These are phyloP conservation scores for Gossypium turneri DNA, from an alignment of 345 rosid genomes.

Conservation along the genomic window DNA sequence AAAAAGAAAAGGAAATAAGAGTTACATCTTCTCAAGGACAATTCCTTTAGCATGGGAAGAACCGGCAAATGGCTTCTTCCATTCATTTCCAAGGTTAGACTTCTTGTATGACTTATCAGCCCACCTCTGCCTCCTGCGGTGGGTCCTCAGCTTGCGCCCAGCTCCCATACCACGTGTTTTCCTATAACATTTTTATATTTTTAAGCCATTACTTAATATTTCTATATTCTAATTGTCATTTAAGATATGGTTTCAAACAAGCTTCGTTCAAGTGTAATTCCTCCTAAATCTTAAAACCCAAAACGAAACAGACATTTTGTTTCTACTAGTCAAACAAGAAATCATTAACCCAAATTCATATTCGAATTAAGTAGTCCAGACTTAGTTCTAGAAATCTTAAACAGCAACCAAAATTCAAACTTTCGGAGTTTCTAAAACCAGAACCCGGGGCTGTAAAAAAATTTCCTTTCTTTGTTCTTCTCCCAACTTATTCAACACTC, in stretches of 20 bases:
- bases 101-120: conserved; percentile 6
- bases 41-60: conserved; percentile 8
- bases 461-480: too few relatives aligned
- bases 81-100: conserved; percentile 6
- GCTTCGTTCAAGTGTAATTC: neutral
- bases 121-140: conserved; percentile 8
- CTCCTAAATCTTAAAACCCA: neutral
- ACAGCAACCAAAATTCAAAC: neutral
- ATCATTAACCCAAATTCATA: neutral
- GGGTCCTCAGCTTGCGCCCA: conserved; percentile 6
- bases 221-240: neutral
- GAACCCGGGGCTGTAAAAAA: neutral
- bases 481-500: neutral
- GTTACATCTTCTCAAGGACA: conserved; percentile 7
- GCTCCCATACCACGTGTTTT: conserved; percentile 10
- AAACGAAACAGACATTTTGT: neutral
- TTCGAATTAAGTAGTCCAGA: neutral
- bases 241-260: neutral
- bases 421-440: neutral
- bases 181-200: neutral
- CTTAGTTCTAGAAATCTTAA: neutral
- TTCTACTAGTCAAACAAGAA: neutral
- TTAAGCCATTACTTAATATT: neutral
- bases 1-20: neutral
- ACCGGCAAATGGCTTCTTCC: conserved; percentile 10